phyloP scores from a whole-genome alignment of 768 basidiomycete genomes.

The Tulasnella sp. region DNA sequence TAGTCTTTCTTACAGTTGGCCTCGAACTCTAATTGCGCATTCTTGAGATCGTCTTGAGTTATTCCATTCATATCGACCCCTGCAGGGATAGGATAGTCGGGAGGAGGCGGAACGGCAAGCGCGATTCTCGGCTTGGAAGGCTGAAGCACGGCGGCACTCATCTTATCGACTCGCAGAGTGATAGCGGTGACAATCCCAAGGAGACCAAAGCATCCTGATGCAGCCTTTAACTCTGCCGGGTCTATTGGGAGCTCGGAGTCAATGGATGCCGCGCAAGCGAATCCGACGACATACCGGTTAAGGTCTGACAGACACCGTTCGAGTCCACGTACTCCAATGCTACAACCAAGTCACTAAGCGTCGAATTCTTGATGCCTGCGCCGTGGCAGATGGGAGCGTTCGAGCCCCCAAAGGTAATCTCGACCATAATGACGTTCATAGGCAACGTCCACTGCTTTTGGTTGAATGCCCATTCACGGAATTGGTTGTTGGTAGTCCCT shows the following conservation, averaged over 20 bases:
- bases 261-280: conserved; percentile 12
- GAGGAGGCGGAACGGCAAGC: conserved; percentile 35
- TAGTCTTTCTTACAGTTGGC: conserved; percentile 33
- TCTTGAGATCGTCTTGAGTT: conserved; percentile 27
- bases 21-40: conserved; percentile 32
- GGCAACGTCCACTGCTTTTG: conserved; percentile 32
- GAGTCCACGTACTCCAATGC: conserved; percentile 35
- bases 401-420: conserved; percentile 35
- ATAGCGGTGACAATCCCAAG: conserved; percentile 34
- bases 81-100: conserved; percentile 31
- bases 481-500: conserved; percentile 35
- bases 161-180: conserved; percentile 34
- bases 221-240: conserved; percentile 33
- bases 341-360: conserved; percentile 34
- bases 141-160: conserved; percentile 33
- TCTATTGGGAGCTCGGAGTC: conserved; percentile 18
- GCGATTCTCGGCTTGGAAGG: conserved; percentile 31
- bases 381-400: conserved; percentile 36
- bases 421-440: conserved; percentile 36
- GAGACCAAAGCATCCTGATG: conserved; percentile 35
- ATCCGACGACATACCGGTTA: neutral
- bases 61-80: conserved; percentile 29
- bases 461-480: conserved; percentile 33
- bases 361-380: conserved; percentile 32
- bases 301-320: conserved; percentile 29